Conservation (phyloP, 768 basidiomycete species). For the Candolleomyces aberdarensis region DNA sequence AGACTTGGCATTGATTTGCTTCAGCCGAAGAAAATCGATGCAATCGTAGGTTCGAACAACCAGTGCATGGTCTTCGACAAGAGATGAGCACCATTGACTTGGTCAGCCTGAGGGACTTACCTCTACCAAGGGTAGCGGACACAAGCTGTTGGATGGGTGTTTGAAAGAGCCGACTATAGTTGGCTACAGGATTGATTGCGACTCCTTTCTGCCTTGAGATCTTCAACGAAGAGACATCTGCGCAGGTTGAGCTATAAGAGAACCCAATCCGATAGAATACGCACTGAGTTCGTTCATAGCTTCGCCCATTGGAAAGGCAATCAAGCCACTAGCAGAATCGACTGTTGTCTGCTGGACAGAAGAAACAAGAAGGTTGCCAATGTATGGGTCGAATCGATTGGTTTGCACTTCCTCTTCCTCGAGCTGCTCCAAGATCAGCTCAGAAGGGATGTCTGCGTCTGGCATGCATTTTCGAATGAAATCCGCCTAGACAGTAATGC, state of each 20-base stretch:
- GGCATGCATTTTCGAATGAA: slow-evolving; percentile 71
- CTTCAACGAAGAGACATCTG: slow-evolving; percentile 46
- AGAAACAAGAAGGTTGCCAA: slow-evolving; percentile 51
- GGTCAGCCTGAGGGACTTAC: not conserved
- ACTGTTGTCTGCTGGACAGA: slow-evolving; percentile 25
- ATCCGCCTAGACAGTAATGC: slow-evolving; percentile 46
- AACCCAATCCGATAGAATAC: slow-evolving; percentile 15
- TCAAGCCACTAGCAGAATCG: slow-evolving; percentile 24
- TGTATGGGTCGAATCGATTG: slow-evolving; percentile 47
- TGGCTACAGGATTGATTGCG: slow-evolving; percentile 38
- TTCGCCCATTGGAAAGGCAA: slow-evolving; percentile 67
- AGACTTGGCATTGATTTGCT: not conserved
- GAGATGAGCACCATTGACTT: not conserved
- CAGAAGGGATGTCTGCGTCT: slow-evolving; percentile 70
- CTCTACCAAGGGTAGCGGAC: slow-evolving; percentile 22
- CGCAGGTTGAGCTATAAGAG: not conserved
- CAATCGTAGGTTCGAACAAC: slow-evolving; percentile 24
- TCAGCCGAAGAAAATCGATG: slow-evolving; percentile 13
- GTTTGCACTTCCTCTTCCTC: slow-evolving; percentile 38
- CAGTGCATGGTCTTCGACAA: slow-evolving; percentile 17
- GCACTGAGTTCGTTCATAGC: slow-evolving; percentile 57
- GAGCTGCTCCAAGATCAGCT: slow-evolving; percentile 59
- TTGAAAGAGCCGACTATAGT: slow-evolving; percentile 44
- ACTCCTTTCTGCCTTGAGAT: slow-evolving; percentile 26
- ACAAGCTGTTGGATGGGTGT: slow-evolving; percentile 70